phyloP scores from a whole-genome alignment of 192 early-diverging fungal genomes.

The Piromyces sp. region DNA sequence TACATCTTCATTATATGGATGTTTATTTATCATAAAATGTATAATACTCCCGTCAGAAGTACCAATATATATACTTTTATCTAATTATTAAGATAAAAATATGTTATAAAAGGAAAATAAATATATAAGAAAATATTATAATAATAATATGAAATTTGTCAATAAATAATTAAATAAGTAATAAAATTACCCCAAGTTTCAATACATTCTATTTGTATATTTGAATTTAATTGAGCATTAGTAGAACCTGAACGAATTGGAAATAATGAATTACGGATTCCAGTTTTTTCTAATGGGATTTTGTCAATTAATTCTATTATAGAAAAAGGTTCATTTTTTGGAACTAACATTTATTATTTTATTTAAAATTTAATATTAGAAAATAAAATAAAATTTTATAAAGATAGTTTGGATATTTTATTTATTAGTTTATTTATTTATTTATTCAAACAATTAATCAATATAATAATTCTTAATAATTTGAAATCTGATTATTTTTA shows the following conservation, averaged over 20 bases:
- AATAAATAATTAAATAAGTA: too few species aligned
- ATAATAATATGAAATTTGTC: too few species aligned
- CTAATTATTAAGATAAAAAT: background rate
- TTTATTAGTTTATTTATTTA: too few species aligned
- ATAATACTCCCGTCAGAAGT: background rate
- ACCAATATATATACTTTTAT: background rate
- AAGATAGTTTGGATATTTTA: too few species aligned
- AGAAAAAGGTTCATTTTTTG: background rate
- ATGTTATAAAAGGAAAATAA: background rate
- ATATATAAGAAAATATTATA: too few species aligned
- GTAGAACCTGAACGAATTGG: background rate
- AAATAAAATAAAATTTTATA: too few species aligned
- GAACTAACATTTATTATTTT: background rate
- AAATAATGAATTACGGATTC: background rate
- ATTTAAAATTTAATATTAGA: background rate
- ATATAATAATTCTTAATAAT: too few species aligned
- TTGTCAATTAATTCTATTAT: background rate
- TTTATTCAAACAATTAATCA: too few species aligned
- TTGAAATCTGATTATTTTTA: too few species aligned
- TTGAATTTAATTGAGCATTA: background rate
- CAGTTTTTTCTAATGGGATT: background rate
- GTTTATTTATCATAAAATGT: background rate
- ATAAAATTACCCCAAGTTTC: background rate
- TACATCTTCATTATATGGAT: background rate
- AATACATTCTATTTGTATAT: background rate